Evolutionary conservation across 208 protist species (phyloP), one percentile per base, ranked within the genome.

Genomic region (Leptomonas pyrrhocoris): DNA sequence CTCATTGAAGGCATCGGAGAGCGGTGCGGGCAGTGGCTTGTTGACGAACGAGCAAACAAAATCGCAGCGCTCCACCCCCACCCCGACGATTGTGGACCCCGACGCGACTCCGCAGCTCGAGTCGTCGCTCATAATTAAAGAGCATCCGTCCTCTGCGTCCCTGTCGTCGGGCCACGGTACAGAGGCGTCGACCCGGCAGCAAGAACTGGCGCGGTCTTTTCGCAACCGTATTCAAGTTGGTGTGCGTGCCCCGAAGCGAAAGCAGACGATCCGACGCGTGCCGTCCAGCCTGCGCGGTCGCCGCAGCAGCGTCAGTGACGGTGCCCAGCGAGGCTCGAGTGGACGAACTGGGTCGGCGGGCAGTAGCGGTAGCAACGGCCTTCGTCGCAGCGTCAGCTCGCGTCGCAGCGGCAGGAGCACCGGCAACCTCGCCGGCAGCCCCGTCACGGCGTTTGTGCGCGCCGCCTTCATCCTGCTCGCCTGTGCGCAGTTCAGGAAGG

Each of bases 181-280:
- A 31, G 59, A 62, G 6, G 23, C 61, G 18, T 53, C 64, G 8
- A 58, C 43, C 13, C 66, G 67, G 7, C 67, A 79, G 53, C 51
- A 82, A 18, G 65, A 74, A 18, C 65, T 74, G 30, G 77, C 64
- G 12, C 66, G 64, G 51, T 84, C 79, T 19, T 84, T 80, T 30
- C 73, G 74, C 36, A 68, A 68, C 40, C 79, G 79, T 65, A 84
- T 84, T 38, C 79, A 84, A 46, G 54, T 72, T 4, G 79, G 79
- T 13, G 68, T 76, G 50, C 55, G 61, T 21, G 66, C 59, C 9
- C 50, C 60, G 28, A 18, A 40, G 43, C 78, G 63, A 38, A 66
- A 61, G 61, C 63, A 50, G 36, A 64, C 60, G n/a, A 48, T 27
- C 25, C 64, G 43, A 15, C 30, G 64, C 27, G 42, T 49, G 18